Percentiles rank a stretch among this genome's conserved stretches.
Evolutionary conservation across 2,329 filamentous ascomycete species (phyloP).

Genomic region (Aspergillus piperis): DNA sequence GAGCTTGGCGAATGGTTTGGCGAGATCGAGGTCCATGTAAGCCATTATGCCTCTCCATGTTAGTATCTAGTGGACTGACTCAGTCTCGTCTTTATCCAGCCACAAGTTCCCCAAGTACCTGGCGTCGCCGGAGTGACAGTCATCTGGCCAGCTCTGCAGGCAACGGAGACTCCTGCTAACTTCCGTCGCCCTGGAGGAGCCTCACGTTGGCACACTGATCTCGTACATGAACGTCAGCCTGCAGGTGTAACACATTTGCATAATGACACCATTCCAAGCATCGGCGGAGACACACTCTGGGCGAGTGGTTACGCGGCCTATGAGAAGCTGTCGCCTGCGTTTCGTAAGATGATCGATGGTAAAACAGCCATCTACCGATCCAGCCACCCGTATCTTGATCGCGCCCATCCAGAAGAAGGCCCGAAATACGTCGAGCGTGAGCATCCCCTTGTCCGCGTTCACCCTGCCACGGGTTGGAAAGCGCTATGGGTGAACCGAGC

Average conservation of each 20-base stretch:
- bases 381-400: slow-evolving; percentile 68
- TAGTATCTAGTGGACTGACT: neutral
- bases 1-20: slow-evolving; percentile 65
- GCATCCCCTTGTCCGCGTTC: slow-evolving; percentile 69
- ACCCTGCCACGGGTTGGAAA: slow-evolving; percentile 75
- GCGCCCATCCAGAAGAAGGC: slow-evolving; percentile 60
- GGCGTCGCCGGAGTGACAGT: slow-evolving; percentile 65
- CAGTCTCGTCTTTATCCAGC: slow-evolving; percentile 44
- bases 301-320: slow-evolving; percentile 71
- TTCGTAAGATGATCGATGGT: slow-evolving; percentile 71
- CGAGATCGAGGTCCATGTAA: slow-evolving; percentile 68
- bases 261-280: slow-evolving; percentile 65
- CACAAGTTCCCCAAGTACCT: slow-evolving; percentile 70
- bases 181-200: slow-evolving; percentile 70
- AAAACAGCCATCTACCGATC: slow-evolving; percentile 65
- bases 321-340: slow-evolving; percentile 69
- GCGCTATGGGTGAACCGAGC: slow-evolving; percentile 70
- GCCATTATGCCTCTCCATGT: slow-evolving; percentile 23
- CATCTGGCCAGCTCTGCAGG: slow-evolving; percentile 69
- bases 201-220: slow-evolving; percentile 68
- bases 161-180: slow-evolving; percentile 60
- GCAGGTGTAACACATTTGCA: slow-evolving; percentile 71
- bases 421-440: slow-evolving; percentile 67
- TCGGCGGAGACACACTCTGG: slow-evolving; percentile 73
- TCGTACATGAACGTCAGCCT: slow-evolving; percentile 70